Base-by-base conservation (phyloP, 2,329 filamentous ascomycete species). In the Sclerotinia spermophila region DNA sequence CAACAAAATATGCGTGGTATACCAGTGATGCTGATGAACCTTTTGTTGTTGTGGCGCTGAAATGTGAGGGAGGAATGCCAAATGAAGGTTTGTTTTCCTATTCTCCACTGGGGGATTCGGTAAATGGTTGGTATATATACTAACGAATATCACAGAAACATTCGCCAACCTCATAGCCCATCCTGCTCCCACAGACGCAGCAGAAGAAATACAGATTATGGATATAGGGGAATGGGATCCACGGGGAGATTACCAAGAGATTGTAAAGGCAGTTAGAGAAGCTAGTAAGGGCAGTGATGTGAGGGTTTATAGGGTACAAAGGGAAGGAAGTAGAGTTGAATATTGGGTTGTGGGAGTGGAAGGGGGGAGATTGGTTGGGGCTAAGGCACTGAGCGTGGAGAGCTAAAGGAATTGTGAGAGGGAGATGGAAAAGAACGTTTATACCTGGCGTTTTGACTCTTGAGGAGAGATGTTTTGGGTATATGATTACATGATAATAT, bases 1-100 rank as follows among this genome's bases (percentile, higher is more conserved):
- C 82, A 11, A 83, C 84, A 65, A 82, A 85, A 66, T 83, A 90
- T 71, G 86, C 84, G 58, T 89, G 90, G 78, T 97, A 96, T 80
- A 81, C 87, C 24, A 96, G 91, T 73, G 94, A 97, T 71, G 89
- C 92, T 42, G 94, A 97, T 79, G 93, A 96, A 83, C 90, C 91
- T 6, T 97, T 97, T 80, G 89, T 92, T 79, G 88, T 89, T 5
- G 92, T 97, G 8, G 88, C 86, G 68, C 79, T 97, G 75, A 85
- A 84, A 74, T 92, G 86, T 82, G 80, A 83, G 30, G 85, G 85
- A 73, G 83, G 83, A 5, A 77, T 91, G 76, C 87, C 89, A 1
- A 84, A 87, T 74, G 89, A 90, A 80, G 84, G 89, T 91, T 78
- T 76, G 85, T 82, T 33, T 61, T 38, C n/a, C 35, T 21, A 4